Conservation (phyloP, 352 stramenopile genomes). For the Phytophthora litchii region DNA sequence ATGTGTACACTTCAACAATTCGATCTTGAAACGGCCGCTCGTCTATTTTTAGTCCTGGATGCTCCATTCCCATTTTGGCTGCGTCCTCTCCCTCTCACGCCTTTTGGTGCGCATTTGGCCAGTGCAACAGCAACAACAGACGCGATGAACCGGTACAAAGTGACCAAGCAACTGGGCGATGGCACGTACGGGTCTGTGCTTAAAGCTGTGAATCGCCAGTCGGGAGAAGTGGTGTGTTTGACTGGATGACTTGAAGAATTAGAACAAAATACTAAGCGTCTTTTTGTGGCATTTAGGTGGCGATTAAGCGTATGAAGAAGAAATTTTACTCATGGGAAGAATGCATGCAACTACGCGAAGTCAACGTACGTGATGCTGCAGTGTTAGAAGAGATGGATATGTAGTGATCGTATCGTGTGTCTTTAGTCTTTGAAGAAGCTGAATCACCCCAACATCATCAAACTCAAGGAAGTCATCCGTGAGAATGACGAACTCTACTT, state of each 20-base stretch:
- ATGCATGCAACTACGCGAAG: slow-evolving; percentile 97
- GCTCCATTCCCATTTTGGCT: slow-evolving; percentile 10
- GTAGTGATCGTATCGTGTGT: slow-evolving; percentile 5
- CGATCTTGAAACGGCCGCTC: slow-evolving; percentile 25
- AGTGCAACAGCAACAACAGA: slow-evolving; percentile 26
- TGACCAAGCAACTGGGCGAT: slow-evolving; percentile 96
- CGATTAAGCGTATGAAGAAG: slow-evolving; percentile 98
- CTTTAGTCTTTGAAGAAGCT: slow-evolving; percentile 92
- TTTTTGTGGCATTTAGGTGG: slow-evolving; percentile 59
- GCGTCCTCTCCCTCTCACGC: slow-evolving; percentile 23
- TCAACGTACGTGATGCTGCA: slow-evolving; percentile 81
- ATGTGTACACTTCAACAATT: slow-evolving; percentile 17
- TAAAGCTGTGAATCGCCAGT: slow-evolving; percentile 94
- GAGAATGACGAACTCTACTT: slow-evolving; percentile 98
- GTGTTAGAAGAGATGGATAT: not conserved
- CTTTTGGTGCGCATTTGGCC: slow-evolving; percentile 18
- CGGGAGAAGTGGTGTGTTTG: slow-evolving; percentile 88
- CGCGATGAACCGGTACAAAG: slow-evolving; percentile 93
- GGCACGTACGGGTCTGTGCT: slow-evolving; percentile 96
- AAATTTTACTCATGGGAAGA: slow-evolving; percentile 97
- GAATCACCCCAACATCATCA: slow-evolving; percentile 98
- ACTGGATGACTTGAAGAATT: not conserved
- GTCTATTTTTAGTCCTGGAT: slow-evolving; percentile 26
- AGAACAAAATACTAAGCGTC: not conserved
- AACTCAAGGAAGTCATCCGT: slow-evolving; percentile 98